Percentiles rank a stretch among this genome's conserved stretches.
These are phyloP conservation scores for Sporothrix globosa DNA, from an alignment of 2,329 filamentous ascomycete genomes.

Conservation along the genomic window DNA sequence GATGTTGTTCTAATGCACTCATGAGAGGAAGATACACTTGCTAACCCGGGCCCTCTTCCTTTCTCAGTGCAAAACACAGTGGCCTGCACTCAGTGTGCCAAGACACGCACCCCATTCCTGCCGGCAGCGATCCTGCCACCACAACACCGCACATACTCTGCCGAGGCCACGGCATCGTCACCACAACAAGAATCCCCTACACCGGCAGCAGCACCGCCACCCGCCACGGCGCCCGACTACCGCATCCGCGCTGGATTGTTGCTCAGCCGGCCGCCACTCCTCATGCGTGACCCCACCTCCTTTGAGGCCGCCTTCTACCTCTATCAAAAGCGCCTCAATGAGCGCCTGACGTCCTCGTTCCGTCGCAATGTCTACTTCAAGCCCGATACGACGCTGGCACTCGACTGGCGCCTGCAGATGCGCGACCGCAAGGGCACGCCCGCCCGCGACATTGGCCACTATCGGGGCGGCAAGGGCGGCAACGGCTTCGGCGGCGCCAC, in stretches of 20 bases:
- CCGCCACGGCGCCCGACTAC: slow-evolving; percentile 46
- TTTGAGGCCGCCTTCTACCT: slow-evolving; percentile 96
- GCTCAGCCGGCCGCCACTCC: slow-evolving; percentile 82
- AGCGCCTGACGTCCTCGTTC: slow-evolving; percentile 85
- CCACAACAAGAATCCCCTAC: slow-evolving; percentile 26
- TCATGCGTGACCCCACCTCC: slow-evolving; percentile 79
- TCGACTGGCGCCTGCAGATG: slow-evolving; percentile 89
- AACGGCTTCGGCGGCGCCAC: slow-evolving; percentile 48
- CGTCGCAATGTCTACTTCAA: slow-evolving; percentile 94
- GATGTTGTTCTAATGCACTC: neutral
- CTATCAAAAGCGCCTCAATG: slow-evolving; percentile 95
- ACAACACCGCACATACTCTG: slow-evolving; percentile 27
- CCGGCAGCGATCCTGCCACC: slow-evolving; percentile 12
- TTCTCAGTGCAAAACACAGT: slow-evolving; percentile 28
- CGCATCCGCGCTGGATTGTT: slow-evolving; percentile 69
- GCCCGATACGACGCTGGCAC: slow-evolving; percentile 77
- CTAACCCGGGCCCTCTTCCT: neutral
- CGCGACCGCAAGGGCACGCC: slow-evolving; percentile 71
- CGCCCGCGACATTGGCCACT: slow-evolving; percentile 82
- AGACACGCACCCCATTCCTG: slow-evolving; percentile 21
- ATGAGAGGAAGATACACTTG: neutral
- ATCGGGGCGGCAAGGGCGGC: slow-evolving; percentile 56
- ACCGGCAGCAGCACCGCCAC: slow-evolving; percentile 40
- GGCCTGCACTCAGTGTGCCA: slow-evolving; percentile 45
- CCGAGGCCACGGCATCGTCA: slow-evolving; percentile 26